phyloP scores from a whole-genome alignment of 148 eudicot species.

The Amaranthus hypochondriacus region DNA sequence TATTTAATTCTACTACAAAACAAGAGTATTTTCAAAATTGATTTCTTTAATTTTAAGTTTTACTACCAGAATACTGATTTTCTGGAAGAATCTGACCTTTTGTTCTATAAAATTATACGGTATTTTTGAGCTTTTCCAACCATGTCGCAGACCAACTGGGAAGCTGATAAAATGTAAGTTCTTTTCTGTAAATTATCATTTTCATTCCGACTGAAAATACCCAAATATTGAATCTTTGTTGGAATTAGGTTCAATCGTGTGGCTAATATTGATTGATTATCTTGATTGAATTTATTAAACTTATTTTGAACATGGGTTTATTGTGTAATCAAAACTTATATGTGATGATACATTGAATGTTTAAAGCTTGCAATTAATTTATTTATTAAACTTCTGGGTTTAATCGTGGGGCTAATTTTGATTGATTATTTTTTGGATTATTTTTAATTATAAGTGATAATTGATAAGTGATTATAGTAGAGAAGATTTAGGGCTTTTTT shows the following conservation, averaged over 20 bases:
- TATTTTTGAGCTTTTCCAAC: constrained; percentile 18
- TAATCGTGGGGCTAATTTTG: constrained; percentile 5
- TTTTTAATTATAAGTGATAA: background rate
- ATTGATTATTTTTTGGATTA: constrained; percentile 11
- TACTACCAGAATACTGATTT: background rate
- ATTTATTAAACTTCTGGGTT: constrained; percentile 1
- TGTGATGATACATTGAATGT: no score
- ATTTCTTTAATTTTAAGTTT: background rate
- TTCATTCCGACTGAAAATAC: background rate
- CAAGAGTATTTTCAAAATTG: no score
- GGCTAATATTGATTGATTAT: background rate
- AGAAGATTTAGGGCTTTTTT: constrained; percentile 18
- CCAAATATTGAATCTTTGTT: constrained; percentile 4
- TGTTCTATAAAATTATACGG: constrained; percentile 12
- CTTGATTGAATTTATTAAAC: constrained; percentile 1
- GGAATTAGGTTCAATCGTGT: no score
- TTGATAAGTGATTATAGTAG: background rate
- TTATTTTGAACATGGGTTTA: constrained; percentile 13
- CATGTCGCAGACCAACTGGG: constrained; percentile 50
- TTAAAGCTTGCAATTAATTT: no score
- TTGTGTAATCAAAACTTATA: constrained; percentile 9
- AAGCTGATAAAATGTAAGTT: constrained; percentile 49
- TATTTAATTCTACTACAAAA: no score
- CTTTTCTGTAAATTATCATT: background rate
- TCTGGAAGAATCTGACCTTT: constrained; percentile 19